phyloP scores from a whole-genome alignment of 2,329 filamentous ascomycete species.

The Beauveria medogensis region DNA sequence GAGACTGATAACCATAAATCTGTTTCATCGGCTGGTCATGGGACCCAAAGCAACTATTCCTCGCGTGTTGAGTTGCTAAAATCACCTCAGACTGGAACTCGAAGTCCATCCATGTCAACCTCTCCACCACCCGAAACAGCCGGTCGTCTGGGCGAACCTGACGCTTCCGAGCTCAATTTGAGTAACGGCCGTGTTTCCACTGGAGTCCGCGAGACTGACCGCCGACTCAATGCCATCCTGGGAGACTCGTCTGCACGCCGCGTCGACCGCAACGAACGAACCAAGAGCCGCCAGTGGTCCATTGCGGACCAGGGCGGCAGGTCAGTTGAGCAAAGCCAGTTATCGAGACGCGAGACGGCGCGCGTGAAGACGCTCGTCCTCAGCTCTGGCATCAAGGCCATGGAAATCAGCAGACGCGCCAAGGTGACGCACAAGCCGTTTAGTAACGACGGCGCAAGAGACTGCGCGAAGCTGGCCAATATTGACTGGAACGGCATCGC shows the following conservation, averaged over 20 bases:
- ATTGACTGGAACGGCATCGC: constrained; percentile 36
- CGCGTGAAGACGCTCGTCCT: constrained; percentile 70
- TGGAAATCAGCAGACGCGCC: constrained; percentile 64
- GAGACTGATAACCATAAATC: constrained; percentile 14
- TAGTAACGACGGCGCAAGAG: constrained; percentile 16
- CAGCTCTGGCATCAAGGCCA: constrained; percentile 82
- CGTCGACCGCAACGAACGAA: constrained; percentile 17
- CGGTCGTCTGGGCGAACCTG: constrained; percentile 21
- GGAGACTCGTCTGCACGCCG: constrained; percentile 10
- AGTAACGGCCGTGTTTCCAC: constrained; percentile 22
- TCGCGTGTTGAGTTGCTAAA: constrained; percentile 41
- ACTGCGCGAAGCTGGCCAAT: constrained; percentile 14
- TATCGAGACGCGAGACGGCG: constrained; percentile 67
- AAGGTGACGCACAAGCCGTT: constrained; percentile 35
- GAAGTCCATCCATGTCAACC: constrained; percentile 31
- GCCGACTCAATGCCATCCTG: constrained; percentile 26
- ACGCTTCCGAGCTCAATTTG: constrained; percentile 33
- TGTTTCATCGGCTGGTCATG: constrained; percentile 10
- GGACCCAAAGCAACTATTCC: constrained; percentile 29
- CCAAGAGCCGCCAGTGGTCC: constrained; percentile 39
- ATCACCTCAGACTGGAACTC: constrained; percentile 40
- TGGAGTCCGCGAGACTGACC: constrained; percentile 25
- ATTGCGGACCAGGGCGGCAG: constrained; percentile 35
- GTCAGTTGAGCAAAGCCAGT: constrained; percentile 25
- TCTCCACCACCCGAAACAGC: constrained; percentile 22